These are phyloP conservation scores for Triadica sebifera DNA, from an alignment of 345 rosid species.

Conservation along the genomic window DNA sequence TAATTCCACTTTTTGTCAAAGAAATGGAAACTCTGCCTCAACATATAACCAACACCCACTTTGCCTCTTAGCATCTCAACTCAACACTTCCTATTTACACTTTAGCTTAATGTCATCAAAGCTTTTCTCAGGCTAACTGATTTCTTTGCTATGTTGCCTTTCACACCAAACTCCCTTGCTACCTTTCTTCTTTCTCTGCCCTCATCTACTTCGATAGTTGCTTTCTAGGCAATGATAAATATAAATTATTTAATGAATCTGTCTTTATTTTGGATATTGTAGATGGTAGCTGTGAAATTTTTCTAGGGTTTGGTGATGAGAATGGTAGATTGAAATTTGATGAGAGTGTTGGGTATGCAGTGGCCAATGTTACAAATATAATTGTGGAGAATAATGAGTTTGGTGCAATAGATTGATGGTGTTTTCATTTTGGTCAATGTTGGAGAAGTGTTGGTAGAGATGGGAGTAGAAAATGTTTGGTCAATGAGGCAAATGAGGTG, in stretches of 20 bases:
- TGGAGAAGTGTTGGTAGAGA: slow-evolving; percentile 40
- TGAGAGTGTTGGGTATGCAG: slow-evolving; percentile 23
- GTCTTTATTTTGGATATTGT: slow-evolving; percentile 34
- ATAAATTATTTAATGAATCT: slow-evolving; percentile 47
- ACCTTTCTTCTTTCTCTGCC: slow-evolving; percentile 47
- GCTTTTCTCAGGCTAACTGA: slow-evolving; percentile 60
- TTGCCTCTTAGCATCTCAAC: slow-evolving; percentile 33
- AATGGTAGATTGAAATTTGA: neutral
- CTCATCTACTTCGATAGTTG: slow-evolving; percentile 62
- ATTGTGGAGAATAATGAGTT: slow-evolving; percentile 37
- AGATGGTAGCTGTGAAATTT: slow-evolving; percentile 28
- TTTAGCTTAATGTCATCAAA: slow-evolving; percentile 53
- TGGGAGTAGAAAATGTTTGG: slow-evolving; percentile 47
- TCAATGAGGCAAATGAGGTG: slow-evolving; percentile 34
- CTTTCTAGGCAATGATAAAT: slow-evolving; percentile 55
- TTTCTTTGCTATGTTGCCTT: slow-evolving; percentile 55
- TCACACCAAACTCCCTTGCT: slow-evolving; percentile 53
- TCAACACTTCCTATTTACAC: slow-evolving; percentile 31
- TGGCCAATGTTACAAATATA: slow-evolving; percentile 30
- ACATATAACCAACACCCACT: slow-evolving; percentile 26
- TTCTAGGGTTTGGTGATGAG: neutral
- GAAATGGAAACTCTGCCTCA: slow-evolving; percentile 43
- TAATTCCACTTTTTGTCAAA: slow-evolving; percentile 42
- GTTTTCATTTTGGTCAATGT: slow-evolving; percentile 50
- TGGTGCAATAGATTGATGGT: slow-evolving; percentile 23